Evolutionary conservation across 2,329 filamentous ascomycete genomes (phyloP).

Genomic region (Cordyceps fumosorosea): DNA sequence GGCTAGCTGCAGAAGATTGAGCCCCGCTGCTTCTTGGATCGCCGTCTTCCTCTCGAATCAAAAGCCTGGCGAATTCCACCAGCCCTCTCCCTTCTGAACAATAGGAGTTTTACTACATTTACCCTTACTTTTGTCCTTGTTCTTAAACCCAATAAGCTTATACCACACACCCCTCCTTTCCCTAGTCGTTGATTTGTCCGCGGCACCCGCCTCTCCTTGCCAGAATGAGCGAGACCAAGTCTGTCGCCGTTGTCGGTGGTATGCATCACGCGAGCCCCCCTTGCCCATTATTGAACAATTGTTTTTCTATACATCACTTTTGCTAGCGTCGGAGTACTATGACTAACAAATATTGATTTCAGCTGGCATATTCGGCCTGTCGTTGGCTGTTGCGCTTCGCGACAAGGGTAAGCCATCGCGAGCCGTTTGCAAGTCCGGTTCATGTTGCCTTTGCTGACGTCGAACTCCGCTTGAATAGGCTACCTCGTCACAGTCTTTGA

Average conservation of each 20-base stretch:
- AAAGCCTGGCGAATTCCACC: slow-evolving; percentile 1
- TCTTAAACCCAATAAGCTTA: background rate
- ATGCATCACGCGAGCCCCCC: background rate
- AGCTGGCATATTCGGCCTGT: slow-evolving; percentile 22
- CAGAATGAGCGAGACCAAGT: slow-evolving; percentile 10
- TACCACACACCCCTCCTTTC: background rate
- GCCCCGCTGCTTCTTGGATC: background rate
- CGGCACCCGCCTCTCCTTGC: background rate
- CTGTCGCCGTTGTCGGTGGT: slow-evolving; percentile 15
- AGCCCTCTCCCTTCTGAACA: background rate
- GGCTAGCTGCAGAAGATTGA: background rate
- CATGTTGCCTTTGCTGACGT: background rate
- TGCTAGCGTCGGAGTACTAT: background rate
- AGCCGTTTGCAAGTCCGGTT: background rate
- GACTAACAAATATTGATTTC: background rate
- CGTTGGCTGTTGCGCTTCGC: slow-evolving; percentile 19
- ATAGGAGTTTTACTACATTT: background rate
- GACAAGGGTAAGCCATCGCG: slow-evolving; percentile 16
- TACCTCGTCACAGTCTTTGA: slow-evolving; percentile 20
- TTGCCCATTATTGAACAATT: background rate
- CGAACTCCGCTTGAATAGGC: background rate
- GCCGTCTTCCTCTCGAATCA: background rate
- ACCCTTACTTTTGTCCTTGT: background rate
- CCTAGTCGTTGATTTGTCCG: background rate
- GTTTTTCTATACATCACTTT: background rate